Conservation (phyloP, 257 asterid genomes). For the Nicotiana obtusifolia region DNA sequence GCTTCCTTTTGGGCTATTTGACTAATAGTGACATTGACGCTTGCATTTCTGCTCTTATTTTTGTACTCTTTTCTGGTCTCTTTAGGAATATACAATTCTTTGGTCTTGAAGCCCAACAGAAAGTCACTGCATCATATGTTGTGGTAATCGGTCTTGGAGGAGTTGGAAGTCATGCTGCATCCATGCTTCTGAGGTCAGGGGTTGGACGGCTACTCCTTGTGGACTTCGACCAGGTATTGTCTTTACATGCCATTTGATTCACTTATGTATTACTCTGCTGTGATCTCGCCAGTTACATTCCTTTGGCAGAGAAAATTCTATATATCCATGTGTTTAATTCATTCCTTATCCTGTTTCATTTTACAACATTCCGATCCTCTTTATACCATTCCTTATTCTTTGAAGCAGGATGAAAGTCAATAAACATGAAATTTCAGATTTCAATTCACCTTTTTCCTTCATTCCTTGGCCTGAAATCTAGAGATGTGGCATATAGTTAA, state of each 20-base stretch:
- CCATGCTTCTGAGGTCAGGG: conserved; percentile 95
- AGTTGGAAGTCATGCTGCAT: conserved; percentile 98
- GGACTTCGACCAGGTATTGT: conserved; percentile 85
- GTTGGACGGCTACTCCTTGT: conserved; percentile 88
- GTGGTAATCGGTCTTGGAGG: conserved; percentile 99
- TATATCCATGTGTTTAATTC: neutral
- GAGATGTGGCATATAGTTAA: neutral
- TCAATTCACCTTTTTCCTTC: neutral
- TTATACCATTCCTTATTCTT: neutral
- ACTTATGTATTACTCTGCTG: neutral
- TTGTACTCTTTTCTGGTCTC: conserved; percentile 12
- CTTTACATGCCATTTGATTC: neutral
- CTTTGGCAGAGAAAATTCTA: neutral
- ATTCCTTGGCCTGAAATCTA: neutral
- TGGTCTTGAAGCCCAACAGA: conserved; percentile 73
- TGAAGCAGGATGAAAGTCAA: neutral
- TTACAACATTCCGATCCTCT: neutral
- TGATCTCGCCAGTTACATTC: neutral
- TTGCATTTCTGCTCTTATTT: neutral
- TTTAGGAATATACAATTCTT: conserved; percentile 91
- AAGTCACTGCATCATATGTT: conserved; percentile 72
- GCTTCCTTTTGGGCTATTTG: neutral
- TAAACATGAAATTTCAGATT: neutral
- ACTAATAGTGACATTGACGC: neutral
- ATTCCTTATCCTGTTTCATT: neutral